Conservation (phyloP, 768 basidiomycete species). For the Psilocybe cyanescens region DNA sequence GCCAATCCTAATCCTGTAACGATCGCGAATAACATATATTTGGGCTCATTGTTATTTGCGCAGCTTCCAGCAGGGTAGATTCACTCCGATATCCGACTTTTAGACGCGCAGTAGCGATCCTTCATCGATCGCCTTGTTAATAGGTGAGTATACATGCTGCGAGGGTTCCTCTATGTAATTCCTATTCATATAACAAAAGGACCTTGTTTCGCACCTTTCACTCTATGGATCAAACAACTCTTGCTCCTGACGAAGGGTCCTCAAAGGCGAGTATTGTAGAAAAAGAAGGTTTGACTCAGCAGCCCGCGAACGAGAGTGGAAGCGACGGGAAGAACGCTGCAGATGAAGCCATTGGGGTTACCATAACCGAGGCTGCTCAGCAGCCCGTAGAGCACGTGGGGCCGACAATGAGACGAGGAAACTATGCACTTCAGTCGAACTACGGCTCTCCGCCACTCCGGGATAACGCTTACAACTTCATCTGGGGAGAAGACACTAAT, state of each 20-base stretch:
- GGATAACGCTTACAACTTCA: not conserved
- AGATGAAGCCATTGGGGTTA: not conserved
- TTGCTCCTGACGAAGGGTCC: not conserved
- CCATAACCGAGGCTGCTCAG: not conserved
- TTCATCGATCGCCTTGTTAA: not conserved
- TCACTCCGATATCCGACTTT: not conserved
- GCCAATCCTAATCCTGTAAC: not conserved
- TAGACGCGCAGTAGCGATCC: not conserved
- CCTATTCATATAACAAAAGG: not conserved
- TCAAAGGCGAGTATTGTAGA: not conserved
- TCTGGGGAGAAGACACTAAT: not conserved
- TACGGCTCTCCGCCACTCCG: not conserved
- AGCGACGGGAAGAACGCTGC: not conserved
- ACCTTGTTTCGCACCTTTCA: not conserved
- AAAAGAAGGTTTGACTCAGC: not conserved
- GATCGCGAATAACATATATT: conserved; percentile 3
- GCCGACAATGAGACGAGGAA: not conserved
- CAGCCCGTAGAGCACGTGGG: not conserved
- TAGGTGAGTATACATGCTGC: not conserved
- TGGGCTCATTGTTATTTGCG: not conserved
- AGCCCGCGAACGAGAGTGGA: not conserved
- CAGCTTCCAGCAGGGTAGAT: not conserved
- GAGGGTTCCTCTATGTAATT: no score
- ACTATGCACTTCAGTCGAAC: not conserved
- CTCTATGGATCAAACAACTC: not conserved